Base-by-base conservation (phyloP, 1,139 yeast species). In the Yamadazyma trypodendri region DNA sequence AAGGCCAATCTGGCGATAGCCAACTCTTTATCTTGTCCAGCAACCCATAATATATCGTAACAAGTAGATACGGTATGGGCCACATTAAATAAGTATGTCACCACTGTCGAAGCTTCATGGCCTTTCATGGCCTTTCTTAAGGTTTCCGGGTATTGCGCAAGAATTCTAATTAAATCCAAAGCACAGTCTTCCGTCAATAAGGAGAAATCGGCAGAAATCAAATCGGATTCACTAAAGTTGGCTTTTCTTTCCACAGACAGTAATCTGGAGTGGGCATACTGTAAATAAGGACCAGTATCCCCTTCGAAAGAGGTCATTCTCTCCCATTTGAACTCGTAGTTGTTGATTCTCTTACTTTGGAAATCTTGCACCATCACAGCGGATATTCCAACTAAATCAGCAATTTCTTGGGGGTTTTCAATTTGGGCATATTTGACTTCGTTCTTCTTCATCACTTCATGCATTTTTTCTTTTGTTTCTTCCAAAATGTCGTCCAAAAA, bases 331-430 rank as follows among this genome's bases (percentile, higher is more conserved):
- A 94, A 94, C 54, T 84, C 89, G 68, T 94, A 94, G 69, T 92
- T 90, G 73, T 92, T 89, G 65, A 90, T 79, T 68, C 98, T 85
- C 74, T 94, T 94, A 45, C 96, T 84, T 69, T 88, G 95, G 97
- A 92, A 89, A 65, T 94, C 99, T 72, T 94, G 98, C 57, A 94
- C 86, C 96, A 94, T 90, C 43, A 94, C 96, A 10, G 98, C 97
- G 30, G 97, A 85, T 43, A 92, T 87, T 62, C 98, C 99, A 41
- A 94, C 83, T 55, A 89, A 75, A 60, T 94, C 98, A 43, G 98
- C 97, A 58, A 92, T 86, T 62, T 82, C 81, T 45, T 94, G 97
- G 29, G 99, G 98, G 59, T 92, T 80, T 58, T 84, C 94, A 51
- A 94, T 88, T 68, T 89, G 97, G 6, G 92, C 83, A 58, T 92